Evolutionary conservation across 306 rosid species (phyloP).

Genomic region (Dryas octopetala): DNA sequence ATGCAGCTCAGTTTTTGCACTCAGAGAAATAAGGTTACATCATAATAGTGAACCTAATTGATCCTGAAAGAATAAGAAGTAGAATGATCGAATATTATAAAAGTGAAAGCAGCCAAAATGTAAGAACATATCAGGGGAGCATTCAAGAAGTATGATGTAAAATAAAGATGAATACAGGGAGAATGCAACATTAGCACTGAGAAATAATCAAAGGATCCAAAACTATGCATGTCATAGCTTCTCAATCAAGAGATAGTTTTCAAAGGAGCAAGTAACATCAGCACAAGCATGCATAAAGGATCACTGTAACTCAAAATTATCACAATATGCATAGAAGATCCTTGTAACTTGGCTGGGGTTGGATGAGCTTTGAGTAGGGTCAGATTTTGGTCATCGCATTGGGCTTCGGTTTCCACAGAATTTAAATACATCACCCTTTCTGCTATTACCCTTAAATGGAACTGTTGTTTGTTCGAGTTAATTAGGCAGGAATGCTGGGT

Average conservation of each 20-base stretch:
- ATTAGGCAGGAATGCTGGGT: too few species aligned
- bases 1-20: too few species aligned
- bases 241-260: not conserved
- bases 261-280: not conserved
- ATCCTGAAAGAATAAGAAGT: not conserved
- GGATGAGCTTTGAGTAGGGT: too few species aligned
- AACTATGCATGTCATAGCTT: not conserved
- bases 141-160: not conserved
- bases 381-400: too few species aligned
- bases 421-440: too few species aligned
- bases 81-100: not conserved
- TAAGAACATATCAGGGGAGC: not conserved
- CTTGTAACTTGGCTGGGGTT: not conserved
- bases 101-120: not conserved
- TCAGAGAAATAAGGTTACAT: not conserved
- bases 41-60: not conserved
- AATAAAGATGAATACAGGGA: not conserved
- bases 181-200: not conserved
- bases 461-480: too few species aligned
- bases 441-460: too few species aligned
- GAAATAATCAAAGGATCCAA: not conserved
- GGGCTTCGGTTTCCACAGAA: too few species aligned
- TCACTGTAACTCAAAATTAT: not conserved
- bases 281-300: not conserved
- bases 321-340: not conserved